Percentiles rank a stretch among this genome's conserved stretches.
These are phyloP conservation scores for Pseudoperonospora humuli DNA, from an alignment of 352 stramenopile species.

Conservation along the genomic window DNA sequence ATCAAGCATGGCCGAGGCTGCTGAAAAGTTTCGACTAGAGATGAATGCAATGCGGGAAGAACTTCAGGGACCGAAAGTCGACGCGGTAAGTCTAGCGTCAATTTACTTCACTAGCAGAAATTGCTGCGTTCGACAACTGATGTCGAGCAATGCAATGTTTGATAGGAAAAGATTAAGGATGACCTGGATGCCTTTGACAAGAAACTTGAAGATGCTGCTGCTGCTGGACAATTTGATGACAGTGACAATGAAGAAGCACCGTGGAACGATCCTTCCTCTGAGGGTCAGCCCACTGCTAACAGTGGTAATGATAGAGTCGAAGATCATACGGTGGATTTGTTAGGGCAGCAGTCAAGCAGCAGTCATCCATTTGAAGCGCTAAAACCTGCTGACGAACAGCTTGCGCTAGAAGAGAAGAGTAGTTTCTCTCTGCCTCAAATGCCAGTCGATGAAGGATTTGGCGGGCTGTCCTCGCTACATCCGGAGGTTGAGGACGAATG, in stretches of 20 bases:
- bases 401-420: slow-evolving; percentile 28
- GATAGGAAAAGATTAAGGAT: slow-evolving; percentile 36
- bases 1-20: slow-evolving; percentile 68
- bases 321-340: slow-evolving; percentile 9
- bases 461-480: slow-evolving; percentile 19
- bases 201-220: slow-evolving; percentile 65
- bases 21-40: slow-evolving; percentile 77
- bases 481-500: slow-evolving; percentile 65
- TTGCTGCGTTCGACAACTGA: slow-evolving; percentile 1
- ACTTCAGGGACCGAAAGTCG: slow-evolving; percentile 24
- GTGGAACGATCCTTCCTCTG: slow-evolving; percentile 44
- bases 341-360: slow-evolving; percentile 13
- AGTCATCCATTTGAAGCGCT: slow-evolving; percentile 28
- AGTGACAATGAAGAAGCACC: slow-evolving; percentile 63
- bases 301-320: slow-evolving; percentile 12
- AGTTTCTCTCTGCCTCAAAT: slow-evolving; percentile 23
- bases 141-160: slow-evolving; percentile 1
- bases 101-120: too few relatives aligned
- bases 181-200: slow-evolving; percentile 75
- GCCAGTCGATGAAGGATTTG: slow-evolving; percentile 11
- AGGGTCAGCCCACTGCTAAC: slow-evolving; percentile 16
- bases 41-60: slow-evolving; percentile 80
- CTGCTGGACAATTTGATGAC: slow-evolving; percentile 76
- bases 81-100: slow-evolving; percentile 19
- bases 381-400: slow-evolving; percentile 14